phyloP scores from a whole-genome alignment of 2,329 filamentous ascomycete genomes.

The Alternaria gansuensis region DNA sequence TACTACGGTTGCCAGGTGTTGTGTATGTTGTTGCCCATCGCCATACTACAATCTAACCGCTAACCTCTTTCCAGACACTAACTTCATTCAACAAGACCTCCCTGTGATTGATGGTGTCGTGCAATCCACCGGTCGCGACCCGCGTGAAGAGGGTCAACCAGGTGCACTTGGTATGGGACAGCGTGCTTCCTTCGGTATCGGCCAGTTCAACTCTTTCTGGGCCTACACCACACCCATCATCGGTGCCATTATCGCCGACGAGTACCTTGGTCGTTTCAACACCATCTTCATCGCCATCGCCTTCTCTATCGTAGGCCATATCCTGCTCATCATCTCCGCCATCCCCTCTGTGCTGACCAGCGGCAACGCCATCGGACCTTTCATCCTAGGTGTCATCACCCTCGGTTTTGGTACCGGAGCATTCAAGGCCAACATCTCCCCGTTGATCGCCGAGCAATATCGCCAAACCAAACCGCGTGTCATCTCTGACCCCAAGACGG shows the following conservation, averaged over 20 bases:
- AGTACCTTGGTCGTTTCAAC: slow-evolving; percentile 69
- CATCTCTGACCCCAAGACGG: slow-evolving; percentile 61
- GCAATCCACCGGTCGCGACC: slow-evolving; percentile 44
- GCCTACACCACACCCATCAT: slow-evolving; percentile 56
- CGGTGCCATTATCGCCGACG: slow-evolving; percentile 66
- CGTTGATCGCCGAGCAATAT: slow-evolving; percentile 76
- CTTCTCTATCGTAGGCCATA: slow-evolving; percentile 62
- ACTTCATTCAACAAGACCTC: slow-evolving; percentile 52
- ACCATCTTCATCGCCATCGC: slow-evolving; percentile 63
- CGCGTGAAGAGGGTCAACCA: slow-evolving; percentile 43
- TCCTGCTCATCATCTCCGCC: slow-evolving; percentile 64
- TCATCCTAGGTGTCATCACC: slow-evolving; percentile 61
- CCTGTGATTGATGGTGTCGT: slow-evolving; percentile 49
- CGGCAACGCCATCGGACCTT: slow-evolving; percentile 59
- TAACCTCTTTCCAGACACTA: slow-evolving; percentile 44
- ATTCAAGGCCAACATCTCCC: slow-evolving; percentile 62
- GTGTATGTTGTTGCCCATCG: slow-evolving; percentile 57
- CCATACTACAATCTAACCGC: background rate
- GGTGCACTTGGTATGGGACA: slow-evolving; percentile 51
- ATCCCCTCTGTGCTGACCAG: slow-evolving; percentile 58
- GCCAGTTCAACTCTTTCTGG: slow-evolving; percentile 54
- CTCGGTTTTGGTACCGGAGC: slow-evolving; percentile 59
- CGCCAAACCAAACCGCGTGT: slow-evolving; percentile 66
- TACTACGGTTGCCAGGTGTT: slow-evolving; percentile 77
- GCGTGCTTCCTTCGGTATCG: slow-evolving; percentile 50